Base-by-base conservation (phyloP, 768 basidiomycete species). In the Boletus eberwhitei region DNA sequence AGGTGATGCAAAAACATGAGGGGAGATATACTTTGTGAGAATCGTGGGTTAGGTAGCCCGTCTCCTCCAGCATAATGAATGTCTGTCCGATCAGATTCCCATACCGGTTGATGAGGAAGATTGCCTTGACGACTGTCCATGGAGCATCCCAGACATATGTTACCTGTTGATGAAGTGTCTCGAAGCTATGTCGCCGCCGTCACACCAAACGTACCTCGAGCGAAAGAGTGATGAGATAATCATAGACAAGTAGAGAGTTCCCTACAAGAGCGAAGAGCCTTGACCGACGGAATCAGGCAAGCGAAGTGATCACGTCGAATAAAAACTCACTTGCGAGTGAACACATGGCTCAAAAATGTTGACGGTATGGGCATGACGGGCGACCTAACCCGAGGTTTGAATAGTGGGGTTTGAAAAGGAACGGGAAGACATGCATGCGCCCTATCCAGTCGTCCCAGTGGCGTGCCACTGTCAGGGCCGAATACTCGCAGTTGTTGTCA, bases 191-290 rank as follows among this genome's bases (percentile, higher is more conserved):
- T 8, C 5, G 16, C 4, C 19, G 17, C 6, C 7, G 26, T 19
- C 11, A 17, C 5, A 24, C 13, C 12, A 45, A 9, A 60, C 62
- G 12, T 31, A 65, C 68, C 55, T 71, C 70, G 52, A 65, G 56
- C 13, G 52, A 29, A 38, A 69, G 7, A 17, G 70, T 71, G 1
- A 69, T 45, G 43, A 70, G 13, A 49, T 67, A 61, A 35, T 69
- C 68, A 19, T 68, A 68, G 8, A 61, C 37, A 6, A 69, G 65
- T 3, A 70, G 36, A 17, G 65, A 44, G 22, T 44, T 39, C 21
- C 67, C 69, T 42, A 61, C 45, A 42, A 66, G 32, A 22, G 58
- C 47, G 34, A 38, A 41, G 2, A 31, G 1, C 42, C 66, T 67
- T 29, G 4, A 19, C 9, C 0, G 6, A 38, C 1, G 19, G 37